Percentiles rank a stretch among this genome's conserved stretches.
Evolutionary conservation across 1,284 basidiomycete species (phyloP).

Genomic region (Neonothopanus nambi): DNA sequence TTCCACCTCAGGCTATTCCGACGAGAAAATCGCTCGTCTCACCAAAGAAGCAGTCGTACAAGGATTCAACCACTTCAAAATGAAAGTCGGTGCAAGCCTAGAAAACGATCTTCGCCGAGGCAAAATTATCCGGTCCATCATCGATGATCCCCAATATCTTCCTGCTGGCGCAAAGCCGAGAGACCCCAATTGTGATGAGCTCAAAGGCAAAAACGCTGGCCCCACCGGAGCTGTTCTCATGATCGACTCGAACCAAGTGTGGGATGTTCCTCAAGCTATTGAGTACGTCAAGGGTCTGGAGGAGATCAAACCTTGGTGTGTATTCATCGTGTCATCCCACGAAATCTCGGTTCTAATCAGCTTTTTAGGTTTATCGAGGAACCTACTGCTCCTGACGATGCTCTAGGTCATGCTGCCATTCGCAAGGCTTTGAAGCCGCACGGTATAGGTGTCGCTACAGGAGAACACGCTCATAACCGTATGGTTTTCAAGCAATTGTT

Average conservation of each 20-base stretch:
- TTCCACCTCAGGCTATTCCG: conserved; percentile 62
- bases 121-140: conserved; percentile 87
- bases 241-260: conserved; percentile 97
- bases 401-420: conserved; percentile 82
- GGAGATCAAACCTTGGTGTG: conserved; percentile 87
- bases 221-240: conserved; percentile 92
- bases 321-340: conserved; percentile 4
- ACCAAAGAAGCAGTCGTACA: conserved; percentile 83
- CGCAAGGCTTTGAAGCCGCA: conserved; percentile 79
- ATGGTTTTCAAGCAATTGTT: conserved; percentile 98
- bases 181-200: conserved; percentile 64
- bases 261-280: conserved; percentile 92
- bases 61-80: conserved; percentile 96
- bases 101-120: conserved; percentile 86
- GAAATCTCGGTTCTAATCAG: neutral
- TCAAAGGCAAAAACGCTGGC: conserved; percentile 89
- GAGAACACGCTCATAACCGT: conserved; percentile 94
- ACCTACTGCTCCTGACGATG: conserved; percentile 91
- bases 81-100: conserved; percentile 90
- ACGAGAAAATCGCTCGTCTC: conserved; percentile 87
- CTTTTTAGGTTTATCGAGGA: conserved; percentile 87
- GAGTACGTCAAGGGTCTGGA: conserved; percentile 85
- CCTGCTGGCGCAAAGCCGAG: conserved; percentile 55
- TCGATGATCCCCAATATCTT: conserved; percentile 84
- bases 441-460: conserved; percentile 92